Base-by-base conservation (phyloP, 179 eudicot species). In the Corrigiola litoralis region DNA sequence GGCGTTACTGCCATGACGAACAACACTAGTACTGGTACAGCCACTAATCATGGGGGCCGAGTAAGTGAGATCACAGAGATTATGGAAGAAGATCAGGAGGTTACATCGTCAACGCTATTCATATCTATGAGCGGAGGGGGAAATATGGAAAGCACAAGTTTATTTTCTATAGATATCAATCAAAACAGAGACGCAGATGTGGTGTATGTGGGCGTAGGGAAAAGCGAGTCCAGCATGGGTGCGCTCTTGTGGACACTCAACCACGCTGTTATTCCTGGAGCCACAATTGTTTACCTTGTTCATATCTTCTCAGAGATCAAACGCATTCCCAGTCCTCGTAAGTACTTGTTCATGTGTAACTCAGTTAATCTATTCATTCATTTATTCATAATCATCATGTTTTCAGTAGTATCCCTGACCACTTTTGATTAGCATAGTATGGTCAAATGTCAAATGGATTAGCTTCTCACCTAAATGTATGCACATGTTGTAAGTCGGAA, bases 241-340 rank as follows among this genome's bases (percentile, higher is more conserved):
- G 97, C 95, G 0, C 83, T 90, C 42, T 10, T 71, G 6, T 88
- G 95, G 95, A 58, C 86, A 2, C 79, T 90, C 27, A 56, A 71
- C 16, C 61, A 88, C 60, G 75, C 37, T 13, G 44, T 58, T 41
- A 34, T 23, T 48, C 72, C 76, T 20, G 37, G 72, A 17, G 66
- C 69, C 0, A 63, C 84, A 12, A 20, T 73, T 40, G 75, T 90
- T n/a, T 82, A 78, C 70, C 90, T 91, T 70, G 59, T 91, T 45
- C 95, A 91, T 69, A 80, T 91, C 66, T 88, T 76, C 71, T 83
- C 95, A 25, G 79, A 74, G 63, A 57, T 81, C 49, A 86, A 76
- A 31, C 72, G 41, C 77, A 79, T 88, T 65, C 97, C 95, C 6
- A 85, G 90, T 38, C 95, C 92, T 11, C 64, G 97, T 88, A 79